phyloP scores from a whole-genome alignment of 2,329 filamentous ascomycete genomes.

The Xylaria hypoxylon region DNA sequence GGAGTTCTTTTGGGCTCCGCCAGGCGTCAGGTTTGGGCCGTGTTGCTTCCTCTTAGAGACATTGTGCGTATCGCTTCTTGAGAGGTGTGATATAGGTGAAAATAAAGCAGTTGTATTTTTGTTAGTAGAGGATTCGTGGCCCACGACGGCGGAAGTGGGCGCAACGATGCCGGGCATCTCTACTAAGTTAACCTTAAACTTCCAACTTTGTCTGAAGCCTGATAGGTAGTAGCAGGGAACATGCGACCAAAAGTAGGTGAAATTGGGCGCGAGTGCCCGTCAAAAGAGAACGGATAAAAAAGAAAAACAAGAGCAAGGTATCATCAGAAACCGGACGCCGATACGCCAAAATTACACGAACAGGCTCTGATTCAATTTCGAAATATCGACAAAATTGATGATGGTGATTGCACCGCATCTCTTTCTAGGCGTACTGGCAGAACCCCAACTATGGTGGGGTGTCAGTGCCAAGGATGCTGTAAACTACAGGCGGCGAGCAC shows the following conservation, averaged over 20 bases:
- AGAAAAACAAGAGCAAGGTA: too few relatives aligned
- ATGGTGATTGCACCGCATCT: constrained; percentile 12
- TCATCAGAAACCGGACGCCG: not conserved
- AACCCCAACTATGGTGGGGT: constrained; percentile 21
- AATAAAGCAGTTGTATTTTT: constrained; percentile 5
- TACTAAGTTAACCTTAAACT: not conserved
- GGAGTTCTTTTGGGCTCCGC: constrained; percentile 8
- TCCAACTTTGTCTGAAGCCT: not conserved
- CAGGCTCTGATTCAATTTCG: not conserved
- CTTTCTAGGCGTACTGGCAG: constrained; percentile 14
- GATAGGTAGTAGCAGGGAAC: not conserved
- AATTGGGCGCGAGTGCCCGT: not conserved
- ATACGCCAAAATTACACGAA: not conserved
- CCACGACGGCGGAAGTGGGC: too few relatives aligned
- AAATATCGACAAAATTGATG: not conserved
- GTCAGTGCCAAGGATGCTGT: not conserved
- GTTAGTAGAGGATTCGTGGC: not conserved
- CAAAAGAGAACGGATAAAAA: not conserved
- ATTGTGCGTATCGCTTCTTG: constrained; percentile 4
- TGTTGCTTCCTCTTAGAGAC: constrained; percentile 17
- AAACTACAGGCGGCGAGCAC: constrained; percentile 22
- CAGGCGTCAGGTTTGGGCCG: not conserved
- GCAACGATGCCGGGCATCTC: constrained; percentile 8
- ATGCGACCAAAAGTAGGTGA: not conserved
- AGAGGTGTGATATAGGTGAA: not conserved